Percentiles rank a stretch among this genome's conserved stretches.
phyloP scores from a whole-genome alignment of 805 yeast genomes.

The Cyberlindnera petersonii region DNA sequence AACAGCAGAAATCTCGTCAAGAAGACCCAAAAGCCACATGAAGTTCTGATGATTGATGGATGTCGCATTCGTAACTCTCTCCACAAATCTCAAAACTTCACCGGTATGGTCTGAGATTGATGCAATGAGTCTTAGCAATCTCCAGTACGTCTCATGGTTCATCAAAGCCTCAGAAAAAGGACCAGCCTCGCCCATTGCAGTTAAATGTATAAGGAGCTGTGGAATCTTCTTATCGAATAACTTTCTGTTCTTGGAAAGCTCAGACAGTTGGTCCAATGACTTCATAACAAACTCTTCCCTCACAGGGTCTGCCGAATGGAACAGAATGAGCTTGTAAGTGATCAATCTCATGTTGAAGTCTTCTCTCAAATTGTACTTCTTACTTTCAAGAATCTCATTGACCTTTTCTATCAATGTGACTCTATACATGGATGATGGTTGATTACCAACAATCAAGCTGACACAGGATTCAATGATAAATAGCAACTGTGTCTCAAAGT shows the following conservation, averaged over 20 bases:
- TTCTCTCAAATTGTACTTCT: constrained; percentile 23
- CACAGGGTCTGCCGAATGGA: constrained; percentile 13
- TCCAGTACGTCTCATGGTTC: constrained; percentile 54
- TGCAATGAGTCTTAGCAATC: constrained; percentile 44
- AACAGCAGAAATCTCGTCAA: constrained; percentile 76
- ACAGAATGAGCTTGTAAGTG: constrained; percentile 49
- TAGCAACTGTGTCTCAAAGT: constrained; percentile 27
- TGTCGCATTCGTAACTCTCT: constrained; percentile 32
- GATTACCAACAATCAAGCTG: constrained; percentile 17
- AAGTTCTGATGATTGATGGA: constrained; percentile 48
- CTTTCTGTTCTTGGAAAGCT: constrained; percentile 12
- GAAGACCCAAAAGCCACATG: constrained; percentile 61
- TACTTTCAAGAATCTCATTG: constrained; percentile 22
- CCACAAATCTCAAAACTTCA: constrained; percentile 45
- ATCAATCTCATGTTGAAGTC: constrained; percentile 37
- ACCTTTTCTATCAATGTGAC: constrained; percentile 7
- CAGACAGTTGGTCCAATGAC: constrained; percentile 11
- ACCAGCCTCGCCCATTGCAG: constrained; percentile 4
- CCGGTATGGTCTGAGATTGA: constrained; percentile 40
- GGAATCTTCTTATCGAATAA: constrained; percentile 16
- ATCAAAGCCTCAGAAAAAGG: constrained; percentile 33
- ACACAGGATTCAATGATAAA: constrained; percentile 44
- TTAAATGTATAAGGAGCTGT: constrained; percentile 21
- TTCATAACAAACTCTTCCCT: constrained; percentile 2
- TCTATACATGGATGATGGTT: constrained; percentile 1